Base-by-base conservation (phyloP, 176 grass and related monocot genomes). In the Thalia dealbata region DNA sequence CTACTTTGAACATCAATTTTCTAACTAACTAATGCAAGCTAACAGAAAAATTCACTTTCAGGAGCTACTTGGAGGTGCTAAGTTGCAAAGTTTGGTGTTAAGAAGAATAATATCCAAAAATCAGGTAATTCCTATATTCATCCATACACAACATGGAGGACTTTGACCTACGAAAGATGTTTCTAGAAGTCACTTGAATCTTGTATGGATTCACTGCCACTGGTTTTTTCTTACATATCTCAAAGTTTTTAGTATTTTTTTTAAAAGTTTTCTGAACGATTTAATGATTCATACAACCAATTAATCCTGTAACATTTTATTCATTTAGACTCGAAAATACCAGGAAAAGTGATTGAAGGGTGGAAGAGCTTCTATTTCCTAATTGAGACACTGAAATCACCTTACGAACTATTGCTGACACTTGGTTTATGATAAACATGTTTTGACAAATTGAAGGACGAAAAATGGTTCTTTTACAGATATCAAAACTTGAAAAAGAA, bases 21-120 rank as follows among this genome's bases (percentile, higher is more conserved):
- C 60, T 13, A 22, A 68, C 60, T 13, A 22, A 68, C 10, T 22
- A 10, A 43, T 19, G 16, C 32, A 68, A 22, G 43, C 18, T 68
- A 32, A 68, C 25, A 28, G 14, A 43, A 68, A 66, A 45, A 42
- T 68, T 3, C 16, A 45, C 2, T 21, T 10, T 71, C 78, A 92
- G 89, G 75, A 54, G 23, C 73, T 88, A 62, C 81, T 92, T 70
- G 75, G 75, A 79, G 30, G 52, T 67, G 78, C 67, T 78, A 84
- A 76, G 48, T 76, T 88, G 83, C 86, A 88, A 86, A 81, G 18
- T 26, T 76, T 92, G 73, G 80, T 81, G 25, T 84, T 92, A 51
- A 70, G 88, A 74, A 83, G 83, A 77, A 79, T 92, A 64, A 88
- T 84, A 54, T 84, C 83, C 75, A 84, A 88, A 30, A 21, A n/a